phyloP scores from a whole-genome alignment of 305 asterid species.

The Fraxinus velutina region DNA sequence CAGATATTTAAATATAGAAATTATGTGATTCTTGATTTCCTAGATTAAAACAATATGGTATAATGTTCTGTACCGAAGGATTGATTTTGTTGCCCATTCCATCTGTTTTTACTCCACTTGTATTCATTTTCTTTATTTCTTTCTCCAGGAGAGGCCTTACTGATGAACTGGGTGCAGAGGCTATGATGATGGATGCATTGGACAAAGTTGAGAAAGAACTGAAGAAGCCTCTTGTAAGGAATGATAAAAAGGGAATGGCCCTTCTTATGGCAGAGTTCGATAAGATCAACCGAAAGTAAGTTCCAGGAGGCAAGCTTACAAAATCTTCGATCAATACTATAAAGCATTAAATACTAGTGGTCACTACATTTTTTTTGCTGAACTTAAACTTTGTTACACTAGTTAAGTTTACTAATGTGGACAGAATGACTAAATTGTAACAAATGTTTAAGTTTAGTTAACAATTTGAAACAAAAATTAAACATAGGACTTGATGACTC shows the following conservation, averaged over 20 bases:
- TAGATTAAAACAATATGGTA: background rate
- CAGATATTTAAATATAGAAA: background rate
- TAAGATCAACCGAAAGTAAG: constrained; percentile 87
- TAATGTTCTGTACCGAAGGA: constrained; percentile 16
- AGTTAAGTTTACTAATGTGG: background rate
- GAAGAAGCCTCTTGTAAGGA: constrained; percentile 80
- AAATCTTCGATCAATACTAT: background rate
- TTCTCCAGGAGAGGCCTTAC: constrained; percentile 71
- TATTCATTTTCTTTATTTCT: constrained; percentile 16
- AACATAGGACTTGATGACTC: background rate
- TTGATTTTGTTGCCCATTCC: constrained; percentile 11
- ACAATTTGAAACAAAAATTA: background rate
- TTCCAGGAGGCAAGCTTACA: constrained; percentile 1
- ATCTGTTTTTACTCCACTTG: background rate
- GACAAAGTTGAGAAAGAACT: constrained; percentile 79
- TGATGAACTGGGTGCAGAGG: constrained; percentile 76
- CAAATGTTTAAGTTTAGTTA: background rate
- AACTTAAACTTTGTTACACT: background rate
- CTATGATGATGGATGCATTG: constrained; percentile 75
- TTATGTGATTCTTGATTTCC: constrained; percentile 3
- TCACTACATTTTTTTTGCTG: background rate
- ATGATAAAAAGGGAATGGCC: constrained; percentile 81
- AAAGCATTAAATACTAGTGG: background rate
- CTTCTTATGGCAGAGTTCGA: constrained; percentile 72
- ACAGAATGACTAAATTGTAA: background rate